These are phyloP conservation scores for Telopea speciosissima DNA, from an alignment of 177 flowering plant genomes.

Conservation along the genomic window DNA sequence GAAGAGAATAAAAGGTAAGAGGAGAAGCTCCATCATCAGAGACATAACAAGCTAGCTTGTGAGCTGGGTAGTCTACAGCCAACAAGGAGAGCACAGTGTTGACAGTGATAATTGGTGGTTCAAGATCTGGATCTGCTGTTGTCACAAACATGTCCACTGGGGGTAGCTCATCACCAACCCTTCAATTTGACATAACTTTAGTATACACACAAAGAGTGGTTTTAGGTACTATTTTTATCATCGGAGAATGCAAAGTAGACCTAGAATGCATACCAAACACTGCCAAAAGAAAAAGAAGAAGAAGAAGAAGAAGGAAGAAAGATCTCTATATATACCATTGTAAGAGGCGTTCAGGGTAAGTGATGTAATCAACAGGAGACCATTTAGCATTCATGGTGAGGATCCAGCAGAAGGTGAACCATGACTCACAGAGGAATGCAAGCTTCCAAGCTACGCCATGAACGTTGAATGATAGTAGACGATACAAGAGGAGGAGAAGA, in stretches of 20 bases:
- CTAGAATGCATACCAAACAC: too few relatives aligned
- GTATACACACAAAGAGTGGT: too few relatives aligned
- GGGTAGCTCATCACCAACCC: slow-evolving; percentile 41
- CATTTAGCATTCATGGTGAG: slow-evolving; percentile 35
- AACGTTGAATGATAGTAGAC: slow-evolving; percentile 19
- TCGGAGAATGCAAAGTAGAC: too few relatives aligned
- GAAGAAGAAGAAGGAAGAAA: not conserved
- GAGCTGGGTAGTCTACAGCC: slow-evolving; percentile 48
- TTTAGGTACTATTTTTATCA: too few relatives aligned
- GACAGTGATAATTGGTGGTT: slow-evolving; percentile 45
- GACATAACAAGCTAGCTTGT: slow-evolving; percentile 52
- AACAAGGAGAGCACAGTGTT: slow-evolving; percentile 56
- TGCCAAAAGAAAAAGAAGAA: not conserved
- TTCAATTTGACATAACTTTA: too few relatives aligned
- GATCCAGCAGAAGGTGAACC: slow-evolving; percentile 47
- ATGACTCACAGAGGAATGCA: slow-evolving; percentile 47
- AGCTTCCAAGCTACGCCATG: slow-evolving; percentile 33
- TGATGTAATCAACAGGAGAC: slow-evolving; percentile 32
- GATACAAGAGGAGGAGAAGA: slow-evolving; percentile 38
- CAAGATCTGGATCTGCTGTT: slow-evolving; percentile 49
- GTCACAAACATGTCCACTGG: slow-evolving; percentile 56
- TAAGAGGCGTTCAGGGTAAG: slow-evolving; percentile 37
- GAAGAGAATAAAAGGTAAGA: slow-evolving; percentile 39
- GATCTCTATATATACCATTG: slow-evolving; percentile 20
- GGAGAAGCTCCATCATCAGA: slow-evolving; percentile 56